A percentile compares a stretch with the other conserved stretches of the same genome.
Conservation (phyloP, 2,329 filamentous ascomycete species). For the Botrytis aclada region DNA sequence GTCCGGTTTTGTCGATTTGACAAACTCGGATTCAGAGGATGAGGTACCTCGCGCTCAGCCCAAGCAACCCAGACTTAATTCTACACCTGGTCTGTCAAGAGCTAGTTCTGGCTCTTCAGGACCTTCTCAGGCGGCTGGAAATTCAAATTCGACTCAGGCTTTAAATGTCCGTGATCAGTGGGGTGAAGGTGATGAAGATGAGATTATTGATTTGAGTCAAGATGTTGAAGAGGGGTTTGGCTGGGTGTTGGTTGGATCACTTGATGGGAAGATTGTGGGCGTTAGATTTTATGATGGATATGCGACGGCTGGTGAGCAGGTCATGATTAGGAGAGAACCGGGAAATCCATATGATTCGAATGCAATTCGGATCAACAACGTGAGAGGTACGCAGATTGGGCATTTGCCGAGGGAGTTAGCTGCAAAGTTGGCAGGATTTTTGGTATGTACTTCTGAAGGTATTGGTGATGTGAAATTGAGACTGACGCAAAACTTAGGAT, state of each 20-base stretch:
- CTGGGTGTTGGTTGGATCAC: conserved; percentile 33
- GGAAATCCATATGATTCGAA: conserved; percentile 68
- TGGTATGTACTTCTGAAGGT: conserved; percentile 48
- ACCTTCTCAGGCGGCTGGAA: conserved; percentile 15
- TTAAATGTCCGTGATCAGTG: conserved; percentile 26
- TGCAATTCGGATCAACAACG: conserved; percentile 76
- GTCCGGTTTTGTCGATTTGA: conserved; percentile 43
- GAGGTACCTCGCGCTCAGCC: conserved; percentile 19
- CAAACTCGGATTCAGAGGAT: conserved; percentile 39
- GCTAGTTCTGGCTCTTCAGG: conserved; percentile 8
- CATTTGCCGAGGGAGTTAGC: conserved; percentile 69
- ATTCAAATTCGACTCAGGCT: conserved; percentile 24
- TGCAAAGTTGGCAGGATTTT: conserved; percentile 68
- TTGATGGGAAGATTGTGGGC: conserved; percentile 50
- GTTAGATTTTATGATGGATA: conserved; percentile 59
- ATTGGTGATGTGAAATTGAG: neutral
- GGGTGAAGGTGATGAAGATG: conserved; percentile 30
- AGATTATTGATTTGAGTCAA: conserved; percentile 35
- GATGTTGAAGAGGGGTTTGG: conserved; percentile 35
- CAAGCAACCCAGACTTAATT: conserved; percentile 32
- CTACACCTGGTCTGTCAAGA: neutral
- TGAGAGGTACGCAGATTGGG: conserved; percentile 71
- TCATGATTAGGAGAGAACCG: conserved; percentile 63
- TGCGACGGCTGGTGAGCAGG: conserved; percentile 60
- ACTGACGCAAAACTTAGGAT: conserved; percentile 44